Conservation (phyloP, 1,284 basidiomycete species). For the Caloboletus inedulis region DNA sequence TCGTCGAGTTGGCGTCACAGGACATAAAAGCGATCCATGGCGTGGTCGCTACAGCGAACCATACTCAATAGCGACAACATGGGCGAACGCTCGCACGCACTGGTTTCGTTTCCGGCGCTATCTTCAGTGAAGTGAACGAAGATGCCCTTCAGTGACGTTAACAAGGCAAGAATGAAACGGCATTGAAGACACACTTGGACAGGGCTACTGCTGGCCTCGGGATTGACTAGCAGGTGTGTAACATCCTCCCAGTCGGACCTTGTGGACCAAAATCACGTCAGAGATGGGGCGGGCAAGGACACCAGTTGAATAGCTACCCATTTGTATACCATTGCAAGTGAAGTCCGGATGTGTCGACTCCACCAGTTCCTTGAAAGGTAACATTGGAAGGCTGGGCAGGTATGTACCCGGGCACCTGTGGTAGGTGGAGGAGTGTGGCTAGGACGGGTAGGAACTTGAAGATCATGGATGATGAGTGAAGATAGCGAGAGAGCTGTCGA, state of each 20-base stretch:
- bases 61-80: constrained; percentile 8
- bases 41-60: constrained; percentile 51
- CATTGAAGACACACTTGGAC: constrained; percentile 44
- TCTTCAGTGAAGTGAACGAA: constrained; percentile 78
- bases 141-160: constrained; percentile 50
- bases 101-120: constrained; percentile 40
- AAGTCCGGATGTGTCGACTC: constrained; percentile 55
- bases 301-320: constrained; percentile 36
- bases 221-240: constrained; percentile 55
- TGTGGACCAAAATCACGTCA: constrained; percentile 13
- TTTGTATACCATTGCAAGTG: constrained; percentile 60
- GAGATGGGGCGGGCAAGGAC: constrained; percentile 1
- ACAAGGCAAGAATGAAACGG: neutral
- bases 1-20: constrained; percentile 75
- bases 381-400: constrained; percentile 73
- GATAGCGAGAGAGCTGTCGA: constrained; percentile 5
- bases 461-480: constrained; percentile 15
- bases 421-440: constrained; percentile 5
- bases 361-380: constrained; percentile 51
- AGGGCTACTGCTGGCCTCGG: constrained; percentile 43
- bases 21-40: constrained; percentile 88
- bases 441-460: constrained; percentile 15
- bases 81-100: constrained; percentile 19
- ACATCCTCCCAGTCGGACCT: constrained; percentile 55
- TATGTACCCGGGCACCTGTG: constrained; percentile 48